These are phyloP conservation scores for Exophiala dermatitidis DNA, from an alignment of 2,329 filamentous ascomycete species.

Conservation along the genomic window DNA sequence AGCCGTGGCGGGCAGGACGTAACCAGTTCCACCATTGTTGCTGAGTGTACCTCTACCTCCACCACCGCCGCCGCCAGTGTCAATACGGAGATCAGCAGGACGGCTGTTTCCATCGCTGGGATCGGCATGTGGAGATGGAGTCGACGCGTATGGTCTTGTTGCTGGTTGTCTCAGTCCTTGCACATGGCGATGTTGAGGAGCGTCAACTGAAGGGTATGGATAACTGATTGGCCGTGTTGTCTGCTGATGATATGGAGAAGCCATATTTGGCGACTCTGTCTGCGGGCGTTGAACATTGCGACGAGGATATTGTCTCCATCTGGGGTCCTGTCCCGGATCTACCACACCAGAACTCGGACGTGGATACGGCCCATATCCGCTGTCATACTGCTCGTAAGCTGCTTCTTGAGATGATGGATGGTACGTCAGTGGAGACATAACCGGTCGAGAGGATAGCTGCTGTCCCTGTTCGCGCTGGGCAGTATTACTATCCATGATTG, in stretches of 20 bases:
- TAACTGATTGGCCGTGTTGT: not conserved
- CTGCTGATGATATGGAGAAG: constrained; percentile 10
- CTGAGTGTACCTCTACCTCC: too few relatives aligned
- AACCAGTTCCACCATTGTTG: not conserved
- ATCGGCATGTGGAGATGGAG: constrained; percentile 1
- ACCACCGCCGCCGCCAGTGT: constrained; percentile 10
- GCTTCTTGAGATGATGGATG: not conserved
- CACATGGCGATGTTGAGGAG: constrained; percentile 2
- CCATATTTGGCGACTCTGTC: constrained; percentile 4
- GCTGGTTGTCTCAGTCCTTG: not conserved
- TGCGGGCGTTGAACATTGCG: not conserved
- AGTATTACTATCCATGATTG: not conserved
- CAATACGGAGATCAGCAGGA: constrained; percentile 20
- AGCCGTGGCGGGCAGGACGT: constrained; percentile 10
- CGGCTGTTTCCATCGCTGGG: constrained; percentile 5
- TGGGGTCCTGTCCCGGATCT: not conserved
- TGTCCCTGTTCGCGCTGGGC: not conserved
- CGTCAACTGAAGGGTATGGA: not conserved
- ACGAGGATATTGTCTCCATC: not conserved
- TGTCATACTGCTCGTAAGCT: not conserved
- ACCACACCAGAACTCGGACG: not conserved
- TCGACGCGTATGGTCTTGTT: constrained; percentile 2
- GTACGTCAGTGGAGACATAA: constrained; percentile 13
- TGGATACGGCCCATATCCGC: not conserved
- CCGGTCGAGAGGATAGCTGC: constrained; percentile 1